Evolutionary conservation across 257 asterid genomes (phyloP), one percentile per base, ranked within the genome.

Genomic region (Anisodus acutangulus): DNA sequence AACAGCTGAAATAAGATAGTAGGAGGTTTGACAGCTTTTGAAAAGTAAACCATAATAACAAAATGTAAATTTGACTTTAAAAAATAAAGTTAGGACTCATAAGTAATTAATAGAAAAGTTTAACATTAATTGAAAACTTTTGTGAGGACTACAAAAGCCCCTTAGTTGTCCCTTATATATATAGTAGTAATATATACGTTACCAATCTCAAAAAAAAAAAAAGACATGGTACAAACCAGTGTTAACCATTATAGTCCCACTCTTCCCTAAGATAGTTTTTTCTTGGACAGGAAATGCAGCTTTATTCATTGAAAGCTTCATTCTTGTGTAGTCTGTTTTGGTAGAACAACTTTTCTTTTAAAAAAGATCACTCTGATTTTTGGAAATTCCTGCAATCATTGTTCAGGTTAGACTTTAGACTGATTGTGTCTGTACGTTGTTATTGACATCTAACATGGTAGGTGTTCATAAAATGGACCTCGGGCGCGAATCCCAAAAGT

Each of bases 371-470:
- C 12, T 59, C 66, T 22, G 43, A 74, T 72, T 72, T 60, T 72
- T 47, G n/a, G 10, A 19, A 45, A 72, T 47, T 72, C 11, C 80
- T 45, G 41, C 41, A 47, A 72, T 47, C 80, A 19, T 47, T 70
- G 37, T 47, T 72, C 59, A 17, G 39, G 80, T 47, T 72, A 72
- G 59, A 47, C 59, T 72, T 45, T n/a, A 72, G 59, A 19, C 59
- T 72, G 58, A 72, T 12, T 49, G 8, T 11, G n/a, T 49, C 19
- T 49, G 19, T 49, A 12, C 15, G 57, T 49, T 26, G 41, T 49
- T 49, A 22, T 11, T 26, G 80, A 49, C 80, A 22, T 49, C 62
- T 11, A 47, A 74, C 12, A 49, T 19, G 19, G 17, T 19, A 49
- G 41, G 80, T 39, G 6, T n/a, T 10, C 35, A 45, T 26, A 74